Base-by-base conservation (phyloP, 116 monocot species). In the Phalaenopsis hybrid region DNA sequence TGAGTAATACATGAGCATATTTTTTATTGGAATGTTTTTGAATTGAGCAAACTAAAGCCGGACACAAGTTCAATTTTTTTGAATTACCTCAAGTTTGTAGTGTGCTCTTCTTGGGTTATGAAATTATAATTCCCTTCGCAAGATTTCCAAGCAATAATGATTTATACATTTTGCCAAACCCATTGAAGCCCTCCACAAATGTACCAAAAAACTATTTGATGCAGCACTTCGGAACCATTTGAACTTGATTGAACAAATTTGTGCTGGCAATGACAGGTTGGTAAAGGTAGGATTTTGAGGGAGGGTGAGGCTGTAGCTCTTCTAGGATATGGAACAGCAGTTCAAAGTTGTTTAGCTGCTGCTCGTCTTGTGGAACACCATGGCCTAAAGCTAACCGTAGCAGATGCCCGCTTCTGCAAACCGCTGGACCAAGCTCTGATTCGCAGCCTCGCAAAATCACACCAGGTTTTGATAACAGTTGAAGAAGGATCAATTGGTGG, bases 401-500 rank as follows among this genome's bases (percentile, higher is more conserved):
- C 94, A 0, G 97, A 97, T 82, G 94, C 92, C 49, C 86, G 94
- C 17, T 97, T 97, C 85, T 97, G 97, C 84, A 97, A 97, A 76
- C 97, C 97, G 23, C 85, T 97, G 33, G 97, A 97, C 83, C 89
- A 83, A 43, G 84, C 84, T 49, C 86, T 97, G 1, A 88, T 97
- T 44, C 92, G 97, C 23, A 85, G 84, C 83, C 82, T 97, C 17
- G 90, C 90, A 3, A 91, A 87, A 31, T 91, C 89, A 15, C 92
- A 97, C 33, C 84, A 97, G 61, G 88, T 97, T 12, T 31, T 97
- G 45, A 91, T 97, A 82, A 97, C 97, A 1, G 91, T 97, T 4
- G 96, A 96, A 88, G 96, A 96, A 85, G 96, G 96, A 51, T 94
- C 96, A 0, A 88, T 94, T 4, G 97, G 97, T 3, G 97, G 97